Evolutionary conservation across 2,329 filamentous ascomycete genomes (phyloP).

Genomic region (Xylariaceae sp.): DNA sequence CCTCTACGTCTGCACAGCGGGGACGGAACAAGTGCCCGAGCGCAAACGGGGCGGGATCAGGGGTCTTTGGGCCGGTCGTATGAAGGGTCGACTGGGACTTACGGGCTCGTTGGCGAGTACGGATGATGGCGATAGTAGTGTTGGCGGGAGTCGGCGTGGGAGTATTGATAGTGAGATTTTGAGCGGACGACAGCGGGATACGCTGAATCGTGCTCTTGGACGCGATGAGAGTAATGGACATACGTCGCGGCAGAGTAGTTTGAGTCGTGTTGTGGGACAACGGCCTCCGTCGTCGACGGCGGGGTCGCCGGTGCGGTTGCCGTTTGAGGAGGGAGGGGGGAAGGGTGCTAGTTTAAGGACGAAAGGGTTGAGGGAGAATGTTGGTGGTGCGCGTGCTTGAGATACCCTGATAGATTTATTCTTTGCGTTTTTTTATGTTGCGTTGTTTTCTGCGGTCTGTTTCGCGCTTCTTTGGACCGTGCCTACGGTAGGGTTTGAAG

Average conservation of each 20-base stretch:
- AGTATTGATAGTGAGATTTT: conserved; percentile 32
- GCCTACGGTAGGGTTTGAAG: no score
- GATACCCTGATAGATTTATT: conserved; percentile 14
- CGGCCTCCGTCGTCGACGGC: background rate
- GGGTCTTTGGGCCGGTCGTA: conserved; percentile 49
- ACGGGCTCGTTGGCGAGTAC: conserved; percentile 12
- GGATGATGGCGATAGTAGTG: conserved; percentile 38
- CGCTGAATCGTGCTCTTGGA: conserved; percentile 35
- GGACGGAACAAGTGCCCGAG: conserved; percentile 57
- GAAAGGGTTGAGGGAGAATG: conserved; percentile 51
- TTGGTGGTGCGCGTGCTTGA: conserved; percentile 30
- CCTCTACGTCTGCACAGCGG: conserved; percentile 81
- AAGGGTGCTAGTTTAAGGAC: conserved; percentile 48
- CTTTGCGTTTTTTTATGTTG: background rate
- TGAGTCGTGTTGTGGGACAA: background rate
- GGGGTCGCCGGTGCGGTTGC: conserved; percentile 32
- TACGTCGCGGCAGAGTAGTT: conserved; percentile 14
- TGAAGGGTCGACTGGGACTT: conserved; percentile 32
- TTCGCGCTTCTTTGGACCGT: background rate
- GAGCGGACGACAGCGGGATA: conserved; percentile 37
- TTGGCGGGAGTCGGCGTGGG: conserved; percentile 32
- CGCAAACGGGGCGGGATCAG: conserved; percentile 57
- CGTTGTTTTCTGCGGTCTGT: background rate
- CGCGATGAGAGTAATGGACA: conserved; percentile 19
- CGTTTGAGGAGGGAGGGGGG: conserved; percentile 42